These are phyloP conservation scores for Axilococcus clingmanii DNA, from an alignment of 139 green algal genomes.

Conservation along the genomic window DNA sequence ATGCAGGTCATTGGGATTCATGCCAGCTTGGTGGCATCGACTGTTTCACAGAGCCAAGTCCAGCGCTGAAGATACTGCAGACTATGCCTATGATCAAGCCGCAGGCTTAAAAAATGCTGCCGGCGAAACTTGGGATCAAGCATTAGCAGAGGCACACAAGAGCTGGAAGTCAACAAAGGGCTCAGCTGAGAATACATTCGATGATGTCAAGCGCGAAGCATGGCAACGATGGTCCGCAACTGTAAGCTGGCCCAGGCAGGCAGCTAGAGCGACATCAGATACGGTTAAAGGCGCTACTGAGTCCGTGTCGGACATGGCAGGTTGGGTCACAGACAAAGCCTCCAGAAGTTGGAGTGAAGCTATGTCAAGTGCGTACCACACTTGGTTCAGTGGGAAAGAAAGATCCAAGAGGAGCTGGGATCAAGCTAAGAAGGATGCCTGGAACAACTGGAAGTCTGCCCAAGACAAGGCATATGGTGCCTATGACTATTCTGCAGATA, in stretches of 20 bases:
- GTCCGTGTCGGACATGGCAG: not conserved
- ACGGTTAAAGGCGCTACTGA: not conserved
- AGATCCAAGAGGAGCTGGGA: slow-evolving; percentile 8
- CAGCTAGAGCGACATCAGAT: not conserved
- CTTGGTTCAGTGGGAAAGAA: not conserved
- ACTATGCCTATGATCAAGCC: slow-evolving; percentile 8
- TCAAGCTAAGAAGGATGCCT: slow-evolving; percentile 15
- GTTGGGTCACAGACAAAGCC: slow-evolving; percentile 15
- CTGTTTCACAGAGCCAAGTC: no score
- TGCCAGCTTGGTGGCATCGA: no score
- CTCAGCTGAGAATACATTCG: slow-evolving; percentile 3
- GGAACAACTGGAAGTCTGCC: slow-evolving; percentile 19
- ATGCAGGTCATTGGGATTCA: no score
- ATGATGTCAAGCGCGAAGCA: slow-evolving; percentile 11
- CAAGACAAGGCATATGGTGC: no score
- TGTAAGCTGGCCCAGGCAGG: not conserved
- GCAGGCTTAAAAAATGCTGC: slow-evolving; percentile 16
- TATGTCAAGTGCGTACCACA: slow-evolving; percentile 9
- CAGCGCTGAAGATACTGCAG: not conserved
- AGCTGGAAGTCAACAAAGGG: slow-evolving; percentile 1
- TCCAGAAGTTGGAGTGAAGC: slow-evolving; percentile 15
- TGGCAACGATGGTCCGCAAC: slow-evolving; percentile 19
- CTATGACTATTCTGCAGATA: no score
- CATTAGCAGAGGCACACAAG: slow-evolving; percentile 6
- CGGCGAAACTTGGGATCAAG: slow-evolving; percentile 17